phyloP scores from a whole-genome alignment of 75 land plant genomes.

The Selaginella tamariscina region DNA sequence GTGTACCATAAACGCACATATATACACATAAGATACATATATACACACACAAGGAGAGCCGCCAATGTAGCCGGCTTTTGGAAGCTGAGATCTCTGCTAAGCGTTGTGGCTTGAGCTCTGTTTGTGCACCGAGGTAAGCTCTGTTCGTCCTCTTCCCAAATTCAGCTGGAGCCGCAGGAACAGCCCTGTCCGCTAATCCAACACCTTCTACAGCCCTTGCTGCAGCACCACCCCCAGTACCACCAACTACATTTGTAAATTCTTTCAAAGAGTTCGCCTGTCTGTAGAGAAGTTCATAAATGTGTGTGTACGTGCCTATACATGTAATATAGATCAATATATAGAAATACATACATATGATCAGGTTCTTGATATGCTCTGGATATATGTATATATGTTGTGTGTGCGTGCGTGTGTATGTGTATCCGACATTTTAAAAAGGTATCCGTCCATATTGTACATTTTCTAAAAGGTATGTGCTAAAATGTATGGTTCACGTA shows the following conservation, averaged over 20 bases:
- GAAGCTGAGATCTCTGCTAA: neutral
- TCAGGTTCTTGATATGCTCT: no score
- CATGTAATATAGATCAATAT: no score
- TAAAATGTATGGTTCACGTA: no score
- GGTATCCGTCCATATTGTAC: no score
- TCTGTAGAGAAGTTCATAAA: no score
- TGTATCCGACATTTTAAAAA: no score
- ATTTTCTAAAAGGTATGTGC: no score
- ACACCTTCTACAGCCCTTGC: neutral
- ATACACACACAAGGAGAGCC: neutral
- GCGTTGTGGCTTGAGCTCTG: neutral
- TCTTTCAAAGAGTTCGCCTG: slow-evolving; percentile 30
- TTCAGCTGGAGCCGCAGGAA: neutral
- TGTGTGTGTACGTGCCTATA: no score
- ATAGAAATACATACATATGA: no score
- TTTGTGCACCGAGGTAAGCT: neutral
- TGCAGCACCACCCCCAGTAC: slow-evolving; percentile 8
- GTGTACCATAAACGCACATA: neutral
- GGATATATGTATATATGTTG: no score
- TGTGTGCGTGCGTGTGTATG: no score
- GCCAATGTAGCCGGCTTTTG: neutral
- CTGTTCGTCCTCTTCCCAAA: neutral
- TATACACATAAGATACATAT: neutral
- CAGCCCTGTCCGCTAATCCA: neutral
- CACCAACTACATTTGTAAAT: slow-evolving; percentile 18